Percentiles rank a stretch among this genome's conserved stretches.
phyloP scores from a whole-genome alignment of 1,284 basidiomycete species.

The Agroathelia rolfsii region DNA sequence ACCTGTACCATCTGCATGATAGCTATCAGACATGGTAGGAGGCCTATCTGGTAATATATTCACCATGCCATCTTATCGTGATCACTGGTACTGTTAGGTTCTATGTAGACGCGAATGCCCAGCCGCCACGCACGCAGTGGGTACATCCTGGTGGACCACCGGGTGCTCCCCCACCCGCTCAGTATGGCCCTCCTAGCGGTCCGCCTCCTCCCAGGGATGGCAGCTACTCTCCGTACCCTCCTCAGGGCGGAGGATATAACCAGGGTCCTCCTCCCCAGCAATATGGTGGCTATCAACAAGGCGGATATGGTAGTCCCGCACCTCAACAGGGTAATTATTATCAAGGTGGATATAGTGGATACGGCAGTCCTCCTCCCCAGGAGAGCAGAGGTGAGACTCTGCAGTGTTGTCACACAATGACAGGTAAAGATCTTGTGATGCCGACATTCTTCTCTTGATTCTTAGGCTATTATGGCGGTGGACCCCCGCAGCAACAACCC shows the following conservation, averaged over 20 bases:
- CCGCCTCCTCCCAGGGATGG: conserved; percentile 18
- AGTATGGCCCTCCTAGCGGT: conserved; percentile 33
- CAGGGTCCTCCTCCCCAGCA: conserved; percentile 11
- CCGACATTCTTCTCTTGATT: conserved; percentile 1
- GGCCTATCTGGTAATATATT: not conserved
- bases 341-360: conserved; percentile 13
- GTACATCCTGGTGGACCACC: conserved; percentile 47
- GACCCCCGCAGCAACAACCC: conserved; percentile 5
- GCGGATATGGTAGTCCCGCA: conserved; percentile 17
- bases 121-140: conserved; percentile 58
- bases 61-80: conserved; percentile 2
- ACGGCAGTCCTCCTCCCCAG: too few relatives aligned
- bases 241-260: conserved; percentile 11
- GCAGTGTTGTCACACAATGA: not conserved
- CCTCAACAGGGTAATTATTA: conserved; percentile 12
- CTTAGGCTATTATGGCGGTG: conserved; percentile 12
- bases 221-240: conserved; percentile 21
- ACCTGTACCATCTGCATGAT: conserved; percentile 13
- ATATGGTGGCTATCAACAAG: conserved; percentile 19
- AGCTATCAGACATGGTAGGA: conserved; percentile 63
- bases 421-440: conserved; percentile 3
- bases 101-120: conserved; percentile 54
- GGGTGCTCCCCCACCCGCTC: conserved; percentile 26
- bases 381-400: conserved; percentile 14
- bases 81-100: conserved; percentile 35